A percentile compares a stretch with the other conserved stretches of the same genome.
Evolutionary conservation across 495 filamentous ascomycete species (phyloP).

Genomic region (Hyaloscypha bicolor): DNA sequence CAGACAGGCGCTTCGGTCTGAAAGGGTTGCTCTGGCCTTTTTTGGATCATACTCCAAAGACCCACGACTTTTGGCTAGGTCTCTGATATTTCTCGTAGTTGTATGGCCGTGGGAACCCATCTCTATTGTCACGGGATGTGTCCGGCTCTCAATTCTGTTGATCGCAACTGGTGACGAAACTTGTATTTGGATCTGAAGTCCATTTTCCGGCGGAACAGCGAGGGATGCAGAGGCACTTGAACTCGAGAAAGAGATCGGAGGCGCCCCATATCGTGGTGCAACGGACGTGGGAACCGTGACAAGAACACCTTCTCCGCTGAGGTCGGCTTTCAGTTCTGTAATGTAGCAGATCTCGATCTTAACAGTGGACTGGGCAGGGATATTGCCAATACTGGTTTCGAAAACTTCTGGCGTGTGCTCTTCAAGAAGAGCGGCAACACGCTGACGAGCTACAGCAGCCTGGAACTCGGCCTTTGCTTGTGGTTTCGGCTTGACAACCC

Average conservation of each 20-base stretch:
- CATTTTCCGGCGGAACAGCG: neutral
- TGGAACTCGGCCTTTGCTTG: conserved; percentile 50
- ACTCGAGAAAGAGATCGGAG: conserved; percentile 29
- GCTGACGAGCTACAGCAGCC: conserved; percentile 44
- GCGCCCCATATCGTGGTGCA: conserved; percentile 51
- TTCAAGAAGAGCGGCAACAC: conserved; percentile 49
- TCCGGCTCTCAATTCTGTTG: conserved; percentile 49
- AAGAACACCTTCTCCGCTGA: conserved; percentile 48
- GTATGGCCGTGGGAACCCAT: conserved; percentile 38
- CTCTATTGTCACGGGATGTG: conserved; percentile 52
- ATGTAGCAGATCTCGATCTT: conserved; percentile 52
- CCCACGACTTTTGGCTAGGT: neutral
- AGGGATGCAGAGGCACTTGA: neutral
- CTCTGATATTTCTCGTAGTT: conserved; percentile 6
- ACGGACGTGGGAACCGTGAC: conserved; percentile 56
- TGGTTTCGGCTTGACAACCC: conserved; percentile 52
- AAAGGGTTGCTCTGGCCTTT: conserved; percentile 51
- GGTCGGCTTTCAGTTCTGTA: conserved; percentile 57
- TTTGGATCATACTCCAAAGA: conserved; percentile 37
- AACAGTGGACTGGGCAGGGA: conserved; percentile 41
- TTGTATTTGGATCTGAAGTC: conserved; percentile 45
- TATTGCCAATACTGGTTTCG: conserved; percentile 54
- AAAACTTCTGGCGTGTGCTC: conserved; percentile 54
- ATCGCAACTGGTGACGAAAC: conserved; percentile 48
- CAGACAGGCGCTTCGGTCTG: conserved; percentile 38